Percentiles rank a stretch among this genome's conserved stretches.
Conservation (phyloP, 805 yeast species). For the Zygosaccharomyces gambellarensis region DNA sequence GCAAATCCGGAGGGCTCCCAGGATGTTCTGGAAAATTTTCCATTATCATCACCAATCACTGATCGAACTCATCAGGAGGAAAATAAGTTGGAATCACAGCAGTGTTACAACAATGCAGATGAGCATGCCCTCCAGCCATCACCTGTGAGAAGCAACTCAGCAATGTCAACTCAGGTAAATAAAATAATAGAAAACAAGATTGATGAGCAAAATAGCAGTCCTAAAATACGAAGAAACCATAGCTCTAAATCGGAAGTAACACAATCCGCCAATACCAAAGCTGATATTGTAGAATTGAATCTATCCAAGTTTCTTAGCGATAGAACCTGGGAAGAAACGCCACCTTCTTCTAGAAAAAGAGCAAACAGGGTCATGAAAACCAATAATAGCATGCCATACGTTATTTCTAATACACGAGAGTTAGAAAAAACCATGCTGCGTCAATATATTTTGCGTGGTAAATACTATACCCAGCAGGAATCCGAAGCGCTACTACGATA, state of each 20-base stretch:
- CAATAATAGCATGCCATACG: not conserved
- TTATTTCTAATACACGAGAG: not conserved
- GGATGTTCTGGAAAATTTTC: slow-evolving; percentile 10
- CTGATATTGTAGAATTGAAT: slow-evolving; percentile 14
- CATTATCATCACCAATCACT: slow-evolving; percentile 16
- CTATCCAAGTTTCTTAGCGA: slow-evolving; percentile 15
- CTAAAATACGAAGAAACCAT: not conserved
- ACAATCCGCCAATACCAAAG: not conserved
- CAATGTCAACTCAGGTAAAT: not conserved
- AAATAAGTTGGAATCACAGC: not conserved
- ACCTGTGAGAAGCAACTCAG: not conserved
- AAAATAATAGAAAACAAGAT: not conserved
- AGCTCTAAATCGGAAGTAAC: not conserved
- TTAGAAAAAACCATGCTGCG: slow-evolving; percentile 7
- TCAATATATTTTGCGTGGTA: slow-evolving; percentile 23
- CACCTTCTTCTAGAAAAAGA: slow-evolving; percentile 17
- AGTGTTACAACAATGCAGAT: not conserved
- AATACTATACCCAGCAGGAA: slow-evolving; percentile 21
- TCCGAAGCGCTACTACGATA: slow-evolving; percentile 11
- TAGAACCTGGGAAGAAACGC: slow-evolving; percentile 2
- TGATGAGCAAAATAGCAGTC: not conserved
- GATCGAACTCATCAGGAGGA: not conserved
- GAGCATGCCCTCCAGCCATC: not conserved
- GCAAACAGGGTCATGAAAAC: slow-evolving; percentile 5
- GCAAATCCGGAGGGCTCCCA: slow-evolving; percentile 2